Base-by-base conservation (phyloP, 768 basidiomycete species). In the Astraeus odoratus region DNA sequence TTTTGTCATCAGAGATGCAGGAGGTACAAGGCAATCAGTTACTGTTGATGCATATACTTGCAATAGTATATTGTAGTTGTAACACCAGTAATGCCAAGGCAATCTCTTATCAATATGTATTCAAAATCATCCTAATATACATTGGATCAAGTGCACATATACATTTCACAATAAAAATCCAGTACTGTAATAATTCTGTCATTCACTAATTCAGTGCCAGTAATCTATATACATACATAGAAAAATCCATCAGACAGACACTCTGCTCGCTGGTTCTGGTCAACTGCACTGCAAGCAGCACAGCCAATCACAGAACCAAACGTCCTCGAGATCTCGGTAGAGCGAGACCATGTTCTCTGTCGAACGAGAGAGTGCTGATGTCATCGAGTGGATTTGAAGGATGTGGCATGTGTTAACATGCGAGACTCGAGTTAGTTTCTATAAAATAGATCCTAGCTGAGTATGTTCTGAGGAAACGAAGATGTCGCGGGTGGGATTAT, bases 381-480 rank as follows among this genome's bases (percentile, higher is more conserved):
- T 81, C 80, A 82, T 82, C 80, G 75, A 76, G 65, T 76, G 77
- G 75, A 81, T 72, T 73, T 77, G 74, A 80, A 78, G 72, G 67
- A 74, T 75, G 75, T 60, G 78, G 78, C 80, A 81, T 78, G 77
- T 73, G 70, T 80, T 79, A 78, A 80, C 77, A 80, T 81, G 80
- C 80, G 75, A 80, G 77, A 81, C 78, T 78, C 78, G 77, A 66
- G 80, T 80, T 76, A 80, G 78, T 78, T 77, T 76, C 80, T 81
- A 78, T 80, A 79, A 60, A 81, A 81, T 76, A 81, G 79, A 81
- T 81, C 79, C 79, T 81, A 77, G 75, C 77, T 77, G 80, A 81
- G 80, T 81, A 81, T 81, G 78, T 79, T 81, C 80, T 81, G 53
- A 69, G 58, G 77, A 69, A 61, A 57, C 54, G 54, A 39, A 12